These are phyloP conservation scores for Fusarium devonianum DNA, from an alignment of 2,329 filamentous ascomycete genomes.

Conservation along the genomic window DNA sequence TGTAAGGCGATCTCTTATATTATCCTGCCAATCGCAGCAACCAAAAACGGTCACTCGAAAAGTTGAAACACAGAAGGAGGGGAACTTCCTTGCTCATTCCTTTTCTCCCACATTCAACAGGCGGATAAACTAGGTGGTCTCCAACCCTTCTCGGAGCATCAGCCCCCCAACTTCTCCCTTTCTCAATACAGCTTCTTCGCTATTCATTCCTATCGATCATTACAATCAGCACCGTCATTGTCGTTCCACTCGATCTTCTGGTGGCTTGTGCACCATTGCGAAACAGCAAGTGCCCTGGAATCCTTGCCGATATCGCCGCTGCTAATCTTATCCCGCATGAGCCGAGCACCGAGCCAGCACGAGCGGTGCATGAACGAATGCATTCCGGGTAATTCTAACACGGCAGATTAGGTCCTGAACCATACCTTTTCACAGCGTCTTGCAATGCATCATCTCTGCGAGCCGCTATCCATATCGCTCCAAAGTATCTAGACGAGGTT, in stretches of 20 bases:
- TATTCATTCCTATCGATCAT: conserved; percentile 29
- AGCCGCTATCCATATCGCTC: conserved; percentile 26
- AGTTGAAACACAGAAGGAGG: conserved; percentile 3
- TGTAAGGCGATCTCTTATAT: conserved; percentile 3
- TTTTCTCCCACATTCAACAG: conserved; percentile 1
- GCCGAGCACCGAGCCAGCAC: neutral
- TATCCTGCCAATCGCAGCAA: neutral
- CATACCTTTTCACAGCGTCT: neutral
- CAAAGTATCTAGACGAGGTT: conserved; percentile 17
- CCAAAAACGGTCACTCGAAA: neutral
- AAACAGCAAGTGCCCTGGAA: conserved; percentile 5
- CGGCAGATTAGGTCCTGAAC: no score
- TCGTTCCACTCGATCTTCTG: conserved; percentile 27
- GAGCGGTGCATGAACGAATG: neutral
- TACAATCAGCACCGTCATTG: conserved; percentile 22
- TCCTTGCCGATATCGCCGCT: conserved; percentile 1
- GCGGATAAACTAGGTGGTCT: conserved; percentile 23
- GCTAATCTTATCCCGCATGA: conserved; percentile 5
- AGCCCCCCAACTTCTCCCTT: conserved; percentile 9
- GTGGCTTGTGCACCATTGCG: conserved; percentile 18
- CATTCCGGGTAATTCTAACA: neutral
- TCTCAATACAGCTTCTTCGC: conserved; percentile 12
- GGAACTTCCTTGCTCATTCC: conserved; percentile 9
- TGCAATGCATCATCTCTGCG: conserved; percentile 13
- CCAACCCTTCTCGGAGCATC: conserved; percentile 15